Evolutionary conservation across 2,329 filamentous ascomycete genomes (phyloP).

Genomic region (Rosellinia necatrix): DNA sequence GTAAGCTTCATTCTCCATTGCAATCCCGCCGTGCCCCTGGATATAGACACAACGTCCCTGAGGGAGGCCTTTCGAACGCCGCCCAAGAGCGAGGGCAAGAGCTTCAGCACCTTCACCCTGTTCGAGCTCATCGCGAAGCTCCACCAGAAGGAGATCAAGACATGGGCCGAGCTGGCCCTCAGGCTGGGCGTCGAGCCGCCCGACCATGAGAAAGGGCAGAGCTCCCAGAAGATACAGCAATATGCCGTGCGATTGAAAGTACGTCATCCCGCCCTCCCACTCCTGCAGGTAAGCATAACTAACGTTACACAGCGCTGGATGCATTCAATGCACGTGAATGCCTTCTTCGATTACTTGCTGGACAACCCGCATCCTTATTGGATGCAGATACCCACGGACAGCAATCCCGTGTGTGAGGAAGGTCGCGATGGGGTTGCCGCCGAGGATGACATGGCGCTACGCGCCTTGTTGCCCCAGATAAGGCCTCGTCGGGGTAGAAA

Average conservation of each 20-base stretch:
- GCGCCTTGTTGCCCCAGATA: conserved; percentile 80
- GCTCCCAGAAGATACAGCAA: conserved; percentile 91
- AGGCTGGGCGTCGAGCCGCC: conserved; percentile 88
- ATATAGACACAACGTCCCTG: conserved; percentile 71
- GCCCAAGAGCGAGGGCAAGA: conserved; percentile 86
- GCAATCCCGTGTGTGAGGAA: conserved; percentile 65
- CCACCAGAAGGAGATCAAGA: conserved; percentile 83
- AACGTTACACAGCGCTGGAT: conserved; percentile 73
- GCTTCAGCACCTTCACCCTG: conserved; percentile 76
- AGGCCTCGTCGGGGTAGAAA: conserved; percentile 65
- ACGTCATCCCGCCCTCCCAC: conserved; percentile 23
- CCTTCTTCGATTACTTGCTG: conserved; percentile 89
- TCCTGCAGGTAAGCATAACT: conserved; percentile 43
- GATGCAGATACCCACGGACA: conserved; percentile 70
- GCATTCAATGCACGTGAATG: conserved; percentile 93
- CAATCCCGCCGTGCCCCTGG: conserved; percentile 78
- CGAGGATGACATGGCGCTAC: conserved; percentile 86
- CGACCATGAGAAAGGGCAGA: conserved; percentile 80
- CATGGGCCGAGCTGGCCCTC: conserved; percentile 86
- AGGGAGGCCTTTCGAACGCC: conserved; percentile 77
- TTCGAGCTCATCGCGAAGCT: conserved; percentile 80
- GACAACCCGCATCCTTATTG: conserved; percentile 80
- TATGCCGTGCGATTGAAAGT: conserved; percentile 93
- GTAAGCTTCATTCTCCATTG: conserved; percentile 86
- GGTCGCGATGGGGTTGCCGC: conserved; percentile 80